A percentile compares a stretch with the other conserved stretches of the same genome.
Conservation (phyloP, 2,329 filamentous ascomycete genomes). For the Uncinocarpus reesii region DNA sequence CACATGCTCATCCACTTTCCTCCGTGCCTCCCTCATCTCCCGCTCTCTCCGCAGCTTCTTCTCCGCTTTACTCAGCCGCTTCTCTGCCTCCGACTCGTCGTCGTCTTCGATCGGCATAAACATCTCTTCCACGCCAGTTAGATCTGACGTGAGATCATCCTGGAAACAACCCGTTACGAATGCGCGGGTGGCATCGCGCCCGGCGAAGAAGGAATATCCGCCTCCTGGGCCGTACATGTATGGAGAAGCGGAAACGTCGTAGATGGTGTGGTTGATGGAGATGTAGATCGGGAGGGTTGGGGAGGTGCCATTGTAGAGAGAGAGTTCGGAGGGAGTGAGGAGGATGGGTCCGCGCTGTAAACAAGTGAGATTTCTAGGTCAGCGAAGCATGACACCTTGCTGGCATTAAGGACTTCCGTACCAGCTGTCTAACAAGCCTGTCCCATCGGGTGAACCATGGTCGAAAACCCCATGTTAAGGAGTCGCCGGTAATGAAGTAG, state of each 20-base stretch:
- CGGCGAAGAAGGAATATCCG: conserved; percentile 76
- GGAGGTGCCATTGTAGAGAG: conserved; percentile 67
- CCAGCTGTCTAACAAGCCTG: conserved; percentile 52
- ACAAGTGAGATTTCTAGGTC: background rate
- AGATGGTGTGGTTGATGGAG: conserved; percentile 62
- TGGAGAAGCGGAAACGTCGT: conserved; percentile 50
- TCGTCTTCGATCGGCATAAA: conserved; percentile 60
- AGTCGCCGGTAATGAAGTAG: conserved; percentile 65
- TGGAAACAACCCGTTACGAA: conserved; percentile 91
- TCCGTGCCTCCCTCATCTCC: conserved; percentile 56
- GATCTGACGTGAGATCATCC: conserved; percentile 71
- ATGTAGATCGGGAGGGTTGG: conserved; percentile 71
- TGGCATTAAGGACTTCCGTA: conserved; percentile 31
- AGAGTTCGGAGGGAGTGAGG: conserved; percentile 66
- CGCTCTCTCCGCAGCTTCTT: conserved; percentile 46
- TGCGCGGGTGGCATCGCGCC: conserved; percentile 72
- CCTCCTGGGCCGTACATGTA: conserved; percentile 68
- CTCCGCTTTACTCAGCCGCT: conserved; percentile 27
- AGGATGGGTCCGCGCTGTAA: conserved; percentile 47
- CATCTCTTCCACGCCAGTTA: conserved; percentile 80
- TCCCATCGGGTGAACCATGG: conserved; percentile 51
- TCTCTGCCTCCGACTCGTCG: conserved; percentile 29
- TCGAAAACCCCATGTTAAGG: conserved; percentile 56
- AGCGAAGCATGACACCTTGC: background rate
- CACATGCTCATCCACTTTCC: conserved; percentile 57